Percentiles rank a stretch among this genome's conserved stretches.
These are phyloP conservation scores for Diddensiella transvaalensis DNA, from an alignment of 805 yeast genomes.

Conservation along the genomic window DNA sequence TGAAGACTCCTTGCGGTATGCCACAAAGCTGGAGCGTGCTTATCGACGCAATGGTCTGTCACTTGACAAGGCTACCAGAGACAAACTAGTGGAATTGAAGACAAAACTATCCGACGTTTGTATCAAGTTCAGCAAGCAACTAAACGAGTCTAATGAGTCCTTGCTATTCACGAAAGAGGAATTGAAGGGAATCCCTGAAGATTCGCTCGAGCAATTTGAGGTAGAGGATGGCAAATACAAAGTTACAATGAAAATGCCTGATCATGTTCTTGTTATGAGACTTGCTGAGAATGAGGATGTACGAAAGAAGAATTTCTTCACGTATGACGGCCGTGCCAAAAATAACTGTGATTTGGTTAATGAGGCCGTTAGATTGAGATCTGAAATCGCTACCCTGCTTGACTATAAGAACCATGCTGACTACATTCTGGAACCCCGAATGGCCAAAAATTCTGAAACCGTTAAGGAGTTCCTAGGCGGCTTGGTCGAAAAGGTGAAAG, in stretches of 20 bases:
- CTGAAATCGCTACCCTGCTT: slow-evolving; percentile 55
- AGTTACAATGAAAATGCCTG: slow-evolving; percentile 81
- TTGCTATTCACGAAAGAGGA: slow-evolving; percentile 60
- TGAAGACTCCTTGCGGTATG: slow-evolving; percentile 41
- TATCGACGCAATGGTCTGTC: slow-evolving; percentile 69
- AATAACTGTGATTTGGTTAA: slow-evolving; percentile 55
- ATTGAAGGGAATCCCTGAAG: slow-evolving; percentile 69
- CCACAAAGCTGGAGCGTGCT: slow-evolving; percentile 53
- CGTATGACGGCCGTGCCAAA: slow-evolving; percentile 64
- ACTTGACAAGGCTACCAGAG: slow-evolving; percentile 51
- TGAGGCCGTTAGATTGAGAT: slow-evolving; percentile 60
- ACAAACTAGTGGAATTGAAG: slow-evolving; percentile 54
- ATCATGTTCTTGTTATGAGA: slow-evolving; percentile 70
- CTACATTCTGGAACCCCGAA: slow-evolving; percentile 67
- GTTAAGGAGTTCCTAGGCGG: slow-evolving; percentile 63
- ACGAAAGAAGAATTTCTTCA: slow-evolving; percentile 60
- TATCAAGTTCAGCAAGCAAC: slow-evolving; percentile 57
- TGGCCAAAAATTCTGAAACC: slow-evolving; percentile 67
- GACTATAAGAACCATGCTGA: slow-evolving; percentile 70
- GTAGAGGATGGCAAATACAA: slow-evolving; percentile 45
- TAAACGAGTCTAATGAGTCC: slow-evolving; percentile 67
- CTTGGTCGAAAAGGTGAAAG: slow-evolving; percentile 36
- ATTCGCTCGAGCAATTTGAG: slow-evolving; percentile 49
- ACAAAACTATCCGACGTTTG: slow-evolving; percentile 56
- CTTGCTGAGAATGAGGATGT: slow-evolving; percentile 63